A percentile compares a stretch with the other conserved stretches of the same genome.
Conservation (phyloP, 257 asterid genomes). For the Forsythia suspensa region DNA sequence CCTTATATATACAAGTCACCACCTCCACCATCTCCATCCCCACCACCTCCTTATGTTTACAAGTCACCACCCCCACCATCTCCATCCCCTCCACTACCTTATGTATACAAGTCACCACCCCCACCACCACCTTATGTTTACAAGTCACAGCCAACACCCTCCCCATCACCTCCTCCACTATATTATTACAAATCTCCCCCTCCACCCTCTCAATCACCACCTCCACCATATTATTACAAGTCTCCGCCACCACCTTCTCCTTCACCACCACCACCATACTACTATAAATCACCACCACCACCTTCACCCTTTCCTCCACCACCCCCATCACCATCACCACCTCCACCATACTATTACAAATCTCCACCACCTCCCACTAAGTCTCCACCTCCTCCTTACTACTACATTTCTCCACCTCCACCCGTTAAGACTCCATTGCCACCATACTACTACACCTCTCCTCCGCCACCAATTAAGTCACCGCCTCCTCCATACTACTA, state of each 20-base stretch:
- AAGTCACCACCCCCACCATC: background rate
- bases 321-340: constrained; percentile 1
- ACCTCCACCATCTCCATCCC: too few species aligned
- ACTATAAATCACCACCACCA: background rate
- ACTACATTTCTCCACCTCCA: constrained; percentile 22
- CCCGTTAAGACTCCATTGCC: constrained; percentile 11
- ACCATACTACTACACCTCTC: constrained; percentile 7
- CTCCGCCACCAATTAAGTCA: constrained; percentile 9
- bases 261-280: constrained; percentile 5
- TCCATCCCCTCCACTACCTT: background rate
- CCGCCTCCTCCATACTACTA: constrained; percentile 11
- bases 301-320: constrained; percentile 25
- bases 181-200: background rate
- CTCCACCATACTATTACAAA: background rate
- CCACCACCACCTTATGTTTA: constrained; percentile 12
- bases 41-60: too few species aligned
- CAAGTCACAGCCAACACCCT: constrained; percentile 23
- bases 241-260: constrained; percentile 17
- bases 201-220: background rate
- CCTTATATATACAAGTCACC: too few species aligned
- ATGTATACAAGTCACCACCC: constrained; percentile 4
- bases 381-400: constrained; percentile 17
- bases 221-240: background rate
- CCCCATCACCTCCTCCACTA: background rate
- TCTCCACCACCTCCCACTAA: constrained; percentile 18